Evolutionary conservation across 2,329 filamentous ascomycete genomes (phyloP).

Genomic region (Aspergillus fumigatus): DNA sequence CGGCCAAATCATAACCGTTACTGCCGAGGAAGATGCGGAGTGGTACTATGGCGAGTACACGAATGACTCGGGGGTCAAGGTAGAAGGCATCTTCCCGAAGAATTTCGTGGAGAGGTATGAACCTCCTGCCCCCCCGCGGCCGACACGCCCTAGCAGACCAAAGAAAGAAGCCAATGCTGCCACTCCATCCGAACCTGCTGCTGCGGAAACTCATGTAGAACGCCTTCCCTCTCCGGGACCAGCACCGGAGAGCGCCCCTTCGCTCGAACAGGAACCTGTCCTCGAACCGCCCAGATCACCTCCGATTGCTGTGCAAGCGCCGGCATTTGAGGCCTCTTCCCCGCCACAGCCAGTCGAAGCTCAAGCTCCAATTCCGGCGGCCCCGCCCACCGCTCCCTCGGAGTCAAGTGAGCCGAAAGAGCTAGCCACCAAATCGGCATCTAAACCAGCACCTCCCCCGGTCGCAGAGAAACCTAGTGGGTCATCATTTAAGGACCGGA

Average conservation of each 20-base stretch:
- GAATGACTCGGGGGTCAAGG: constrained; percentile 67
- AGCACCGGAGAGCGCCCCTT: constrained; percentile 21
- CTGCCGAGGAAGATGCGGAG: constrained; percentile 84
- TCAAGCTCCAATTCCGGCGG: constrained; percentile 23
- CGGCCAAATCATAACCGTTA: constrained; percentile 91
- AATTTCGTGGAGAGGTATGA: constrained; percentile 98
- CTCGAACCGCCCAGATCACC: constrained; percentile 20
- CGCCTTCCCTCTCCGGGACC: constrained; percentile 32
- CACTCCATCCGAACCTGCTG: constrained; percentile 25
- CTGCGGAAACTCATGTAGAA: constrained; percentile 25
- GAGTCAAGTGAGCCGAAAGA: constrained; percentile 29
- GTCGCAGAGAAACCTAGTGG: constrained; percentile 67
- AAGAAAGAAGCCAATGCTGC: constrained; percentile 57
- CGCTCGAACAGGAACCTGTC: constrained; percentile 20
- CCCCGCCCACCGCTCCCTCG: constrained; percentile 27
- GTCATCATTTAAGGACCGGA: constrained; percentile 87
- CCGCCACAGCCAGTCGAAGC: constrained; percentile 21
- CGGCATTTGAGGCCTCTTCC: constrained; percentile 23
- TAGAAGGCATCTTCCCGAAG: constrained; percentile 84
- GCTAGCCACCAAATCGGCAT: constrained; percentile 37
- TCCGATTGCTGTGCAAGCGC: constrained; percentile 18
- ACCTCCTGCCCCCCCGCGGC: constrained; percentile 81
- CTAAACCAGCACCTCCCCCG: constrained; percentile 60
- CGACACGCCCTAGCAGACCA: constrained; percentile 62
- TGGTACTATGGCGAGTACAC: constrained; percentile 90